Conservation (phyloP, 768 basidiomycete genomes). For the Pulveroboletus sp. region DNA sequence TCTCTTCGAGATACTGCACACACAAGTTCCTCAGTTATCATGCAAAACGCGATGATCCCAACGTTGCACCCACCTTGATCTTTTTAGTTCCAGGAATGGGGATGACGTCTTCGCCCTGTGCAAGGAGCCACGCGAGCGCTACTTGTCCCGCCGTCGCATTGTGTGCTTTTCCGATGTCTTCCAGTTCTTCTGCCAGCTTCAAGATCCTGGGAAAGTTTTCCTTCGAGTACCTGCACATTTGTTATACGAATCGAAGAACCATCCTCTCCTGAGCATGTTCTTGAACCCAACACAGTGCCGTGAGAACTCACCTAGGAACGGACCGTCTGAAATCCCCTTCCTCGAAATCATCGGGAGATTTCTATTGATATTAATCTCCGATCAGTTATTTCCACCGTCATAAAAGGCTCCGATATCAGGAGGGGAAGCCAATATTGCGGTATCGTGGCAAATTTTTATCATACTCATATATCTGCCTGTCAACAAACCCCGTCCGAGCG, state of each 20-base stretch:
- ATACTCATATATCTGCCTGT: conserved; percentile 42
- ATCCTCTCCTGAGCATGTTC: too few relatives aligned
- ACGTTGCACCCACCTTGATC: conserved; percentile 22
- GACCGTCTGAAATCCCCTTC: conserved; percentile 19
- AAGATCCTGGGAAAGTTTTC: neutral
- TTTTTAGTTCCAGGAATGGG: conserved; percentile 41
- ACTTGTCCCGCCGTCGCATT: conserved; percentile 37
- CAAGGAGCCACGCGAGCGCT: conserved; percentile 37
- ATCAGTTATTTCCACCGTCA: neutral
- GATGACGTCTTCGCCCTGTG: conserved; percentile 35
- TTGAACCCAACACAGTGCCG: neutral
- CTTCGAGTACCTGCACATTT: too few relatives aligned
- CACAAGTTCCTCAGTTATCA: neutral
- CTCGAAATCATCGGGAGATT: conserved; percentile 32
- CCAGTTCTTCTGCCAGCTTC: neutral
- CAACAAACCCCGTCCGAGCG: conserved; percentile 47
- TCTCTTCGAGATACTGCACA: conserved; percentile 42
- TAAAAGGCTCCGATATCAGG: too few relatives aligned
- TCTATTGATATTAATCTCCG: conserved; percentile 10
- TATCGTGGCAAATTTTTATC: too few relatives aligned
- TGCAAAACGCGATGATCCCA: neutral
- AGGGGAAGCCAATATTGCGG: too few relatives aligned
- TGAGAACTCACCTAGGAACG: conserved; percentile 23
- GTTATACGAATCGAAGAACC: too few relatives aligned
- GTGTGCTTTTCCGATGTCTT: conserved; percentile 26